Evolutionary conservation across 495 filamentous ascomycete genomes (phyloP).

Genomic region (Darksidea phi): DNA sequence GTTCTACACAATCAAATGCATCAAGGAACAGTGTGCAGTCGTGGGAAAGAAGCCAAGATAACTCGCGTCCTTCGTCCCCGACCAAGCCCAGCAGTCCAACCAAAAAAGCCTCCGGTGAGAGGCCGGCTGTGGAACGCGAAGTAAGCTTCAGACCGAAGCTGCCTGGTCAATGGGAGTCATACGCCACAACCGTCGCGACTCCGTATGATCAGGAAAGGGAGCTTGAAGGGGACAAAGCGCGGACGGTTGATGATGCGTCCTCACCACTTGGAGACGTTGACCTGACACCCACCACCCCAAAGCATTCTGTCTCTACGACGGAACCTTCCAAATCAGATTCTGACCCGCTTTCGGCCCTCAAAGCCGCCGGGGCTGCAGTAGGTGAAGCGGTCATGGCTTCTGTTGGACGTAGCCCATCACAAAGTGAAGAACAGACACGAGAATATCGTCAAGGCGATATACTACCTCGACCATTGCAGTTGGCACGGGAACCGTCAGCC

Average conservation of each 20-base stretch:
- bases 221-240: neutral
- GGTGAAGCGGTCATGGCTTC: slow-evolving; percentile 37
- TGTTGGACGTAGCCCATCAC: slow-evolving; percentile 25
- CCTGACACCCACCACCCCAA: slow-evolving; percentile 41
- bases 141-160: slow-evolving; percentile 57
- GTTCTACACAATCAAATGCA: slow-evolving; percentile 39
- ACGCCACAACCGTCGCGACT: slow-evolving; percentile 47
- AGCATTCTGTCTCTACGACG: slow-evolving; percentile 25
- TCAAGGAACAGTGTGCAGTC: slow-evolving; percentile 36
- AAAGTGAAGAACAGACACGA: slow-evolving; percentile 3
- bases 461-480: slow-evolving; percentile 27
- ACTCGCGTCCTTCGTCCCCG: slow-evolving; percentile 30
- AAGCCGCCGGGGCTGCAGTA: slow-evolving; percentile 38
- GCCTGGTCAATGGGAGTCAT: slow-evolving; percentile 66
- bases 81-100: slow-evolving; percentile 16
- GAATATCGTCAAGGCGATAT: slow-evolving; percentile 28
- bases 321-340: slow-evolving; percentile 5
- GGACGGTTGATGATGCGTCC: neutral
- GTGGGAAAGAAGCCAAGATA: slow-evolving; percentile 41
- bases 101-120: slow-evolving; percentile 5
- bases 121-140: slow-evolving; percentile 22
- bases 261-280: slow-evolving; percentile 38
- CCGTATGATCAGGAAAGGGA: slow-evolving; percentile 19
- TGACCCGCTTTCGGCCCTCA: slow-evolving; percentile 36
- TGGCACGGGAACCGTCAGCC: slow-evolving; percentile 35